Evolutionary conservation across 371 early-diverging fungal species (phyloP), one percentile per base, ranked within the genome.

Genomic region (Actinomortierella ambigua): DNA sequence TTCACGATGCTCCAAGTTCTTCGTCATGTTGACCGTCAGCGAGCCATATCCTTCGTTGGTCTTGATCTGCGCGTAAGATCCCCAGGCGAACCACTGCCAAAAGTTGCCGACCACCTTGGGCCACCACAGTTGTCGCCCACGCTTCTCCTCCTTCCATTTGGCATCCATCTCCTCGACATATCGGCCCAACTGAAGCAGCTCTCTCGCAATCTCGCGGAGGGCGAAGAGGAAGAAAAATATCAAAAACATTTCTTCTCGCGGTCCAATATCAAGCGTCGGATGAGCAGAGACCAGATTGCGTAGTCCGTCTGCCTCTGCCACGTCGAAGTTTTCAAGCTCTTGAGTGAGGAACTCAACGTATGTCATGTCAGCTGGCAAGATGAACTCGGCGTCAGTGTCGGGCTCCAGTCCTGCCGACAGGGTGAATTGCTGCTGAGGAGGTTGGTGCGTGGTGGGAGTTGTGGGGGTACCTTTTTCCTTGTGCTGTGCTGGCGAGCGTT

Each of bases 141-240:
- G 69, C 40, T 79, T 80, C 76, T 67, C 56, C 55, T 76, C 64
- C 60, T 44, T 0, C 75, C 52, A 28, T 63, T 50, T 49, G 63
- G 26, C 26, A 3, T 61, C 50, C 23, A 81, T 53, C 6, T 80
- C 75, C 40, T 85, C 85, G 1, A 67, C 44, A 22, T 66, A 61
- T 26, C 65, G 63, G 4, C 70, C 79, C 64, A 87, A 70, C 7
- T 75, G 78, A 24, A 82, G 62, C 39, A 87, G 23, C 44, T 87
- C 85, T 1, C 79, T 82, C 2, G 88, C 84, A 6, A 82, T 79
- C 55, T 88, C 85, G 5, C 86, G 83, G 54, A 88, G 60, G 0
- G 85, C 83, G 57, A 86, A 86, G 14, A 86, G 71, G 44, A 86
- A 88, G 58, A 85, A 88, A 57, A 88, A 88, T 20, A 88, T 85